Base-by-base conservation (phyloP, 179 eudicot genomes). In the Beta macrorhiza region DNA sequence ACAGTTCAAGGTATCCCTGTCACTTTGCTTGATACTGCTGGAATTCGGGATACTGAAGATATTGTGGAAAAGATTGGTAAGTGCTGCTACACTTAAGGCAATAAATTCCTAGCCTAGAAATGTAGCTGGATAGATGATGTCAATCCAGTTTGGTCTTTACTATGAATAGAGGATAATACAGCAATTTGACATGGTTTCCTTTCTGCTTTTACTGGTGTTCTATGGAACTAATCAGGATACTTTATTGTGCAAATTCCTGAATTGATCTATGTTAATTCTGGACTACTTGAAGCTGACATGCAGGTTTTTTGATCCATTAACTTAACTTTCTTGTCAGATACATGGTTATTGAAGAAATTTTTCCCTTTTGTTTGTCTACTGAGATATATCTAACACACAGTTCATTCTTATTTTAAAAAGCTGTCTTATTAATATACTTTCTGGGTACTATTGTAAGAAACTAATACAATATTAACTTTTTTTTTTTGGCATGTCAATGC, bases 21-120 rank as follows among this genome's bases (percentile, higher is more conserved):
- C 75, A 96, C 97, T 22, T 91, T 96, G 78, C 98, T 96, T 76
- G 99, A 96, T 86, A 96, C 99, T 63, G 99, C 99, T 8, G 99
- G 99, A 22, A 94, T 94, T 75, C 92, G 97, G 68, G 98, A 96
- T 74, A 96, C 99, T 78, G 89, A 91, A 56, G 94, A 96, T 62
- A 55, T 91, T 80, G 99, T 96, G 79, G 99, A 96, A 88, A 96
- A 83, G 86, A 94, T 96, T 58, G 99, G 99, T 96, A 85, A 77
- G 91, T 68, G 15, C 42, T 22, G 5, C 58, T 70, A 2, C 67
- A 76, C 52, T 70, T 67, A 17, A 5, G 61, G 64, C 17, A 63
- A 29, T 55, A 14, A 58, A 58, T 7, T 29, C 53, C 15, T 25
- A 22, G n/a, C 44, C 49, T 64, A 19, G 45, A 2, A 12, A 56